Conservation (phyloP, 2,329 filamentous ascomycete genomes). For the Setomelanomma holmii region DNA sequence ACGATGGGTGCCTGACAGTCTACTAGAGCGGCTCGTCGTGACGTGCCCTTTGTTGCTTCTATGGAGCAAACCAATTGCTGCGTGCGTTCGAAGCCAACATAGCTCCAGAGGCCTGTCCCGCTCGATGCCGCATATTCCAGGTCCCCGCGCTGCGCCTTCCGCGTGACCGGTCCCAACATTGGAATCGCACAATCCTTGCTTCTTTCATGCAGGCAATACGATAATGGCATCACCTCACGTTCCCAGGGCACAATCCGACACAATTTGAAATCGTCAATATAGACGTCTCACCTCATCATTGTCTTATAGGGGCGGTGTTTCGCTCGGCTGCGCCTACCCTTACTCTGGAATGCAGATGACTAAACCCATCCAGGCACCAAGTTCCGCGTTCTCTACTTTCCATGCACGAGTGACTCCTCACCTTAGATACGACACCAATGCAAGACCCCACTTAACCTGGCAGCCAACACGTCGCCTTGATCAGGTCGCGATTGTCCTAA, state of each 20-base stretch:
- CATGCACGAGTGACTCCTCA: constrained; percentile 14
- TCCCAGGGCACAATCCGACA: not conserved
- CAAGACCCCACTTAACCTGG: constrained; percentile 3
- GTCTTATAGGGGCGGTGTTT: constrained; percentile 12
- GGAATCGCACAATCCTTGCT: constrained; percentile 7
- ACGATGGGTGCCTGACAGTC: not conserved
- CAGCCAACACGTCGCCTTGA: not conserved
- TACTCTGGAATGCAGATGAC: constrained; percentile 4
- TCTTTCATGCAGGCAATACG: constrained; percentile 10
- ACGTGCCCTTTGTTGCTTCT: constrained; percentile 17
- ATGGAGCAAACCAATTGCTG: no score
- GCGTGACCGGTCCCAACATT: constrained; percentile 21
- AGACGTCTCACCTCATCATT: constrained; percentile 15
- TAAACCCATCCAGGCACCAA: not conserved
- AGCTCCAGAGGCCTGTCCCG: constrained; percentile 3
- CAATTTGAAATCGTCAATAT: not conserved
- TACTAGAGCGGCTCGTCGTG: constrained; percentile 4
- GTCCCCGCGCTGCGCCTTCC: constrained; percentile 21
- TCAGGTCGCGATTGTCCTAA: not conserved
- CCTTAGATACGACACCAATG: constrained; percentile 7
- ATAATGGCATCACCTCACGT: constrained; percentile 1
- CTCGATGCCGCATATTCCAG: constrained; percentile 10
- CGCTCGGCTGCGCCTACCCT: constrained; percentile 12
- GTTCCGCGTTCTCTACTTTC: not conserved
- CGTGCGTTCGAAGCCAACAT: no score